These are phyloP conservation scores for Pisolithus albus DNA, from an alignment of 768 basidiomycete genomes.

Conservation along the genomic window DNA sequence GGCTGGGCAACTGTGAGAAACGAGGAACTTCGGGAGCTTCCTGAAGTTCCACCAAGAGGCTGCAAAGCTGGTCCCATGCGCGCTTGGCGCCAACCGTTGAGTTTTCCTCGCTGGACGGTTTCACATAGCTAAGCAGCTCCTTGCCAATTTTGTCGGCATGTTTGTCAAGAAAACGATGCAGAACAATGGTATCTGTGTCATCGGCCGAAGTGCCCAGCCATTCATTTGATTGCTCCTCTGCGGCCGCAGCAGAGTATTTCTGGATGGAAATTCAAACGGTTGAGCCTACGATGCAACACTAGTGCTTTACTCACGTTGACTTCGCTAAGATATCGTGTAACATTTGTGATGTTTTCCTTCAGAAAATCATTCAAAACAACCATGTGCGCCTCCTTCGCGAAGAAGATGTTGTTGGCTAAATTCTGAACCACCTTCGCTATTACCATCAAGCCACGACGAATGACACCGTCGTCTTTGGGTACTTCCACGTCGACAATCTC, in stretches of 20 bases:
- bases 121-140: slow-evolving; percentile 69
- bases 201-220: slow-evolving; percentile 75
- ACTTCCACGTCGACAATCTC: slow-evolving; percentile 79
- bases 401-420: slow-evolving; percentile 89
- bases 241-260: slow-evolving; percentile 38
- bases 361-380: slow-evolving; percentile 72
- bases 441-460: slow-evolving; percentile 75
- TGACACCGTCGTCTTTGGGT: slow-evolving; percentile 51
- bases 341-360: slow-evolving; percentile 57
- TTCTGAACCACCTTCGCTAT: slow-evolving; percentile 93
- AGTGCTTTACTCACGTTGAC: slow-evolving; percentile 46
- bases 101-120: slow-evolving; percentile 49
- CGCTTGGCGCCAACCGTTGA: slow-evolving; percentile 59
- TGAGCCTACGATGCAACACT: not conserved
- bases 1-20: slow-evolving; percentile 41
- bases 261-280: slow-evolving; percentile 9
- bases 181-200: slow-evolving; percentile 75
- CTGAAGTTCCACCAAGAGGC: slow-evolving; percentile 72
- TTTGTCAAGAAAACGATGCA: slow-evolving; percentile 79
- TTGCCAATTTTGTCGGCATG: slow-evolving; percentile 86
- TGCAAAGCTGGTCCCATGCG: slow-evolving; percentile 80
- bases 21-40: slow-evolving; percentile 61
- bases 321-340: slow-evolving; percentile 73
- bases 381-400: slow-evolving; percentile 89
- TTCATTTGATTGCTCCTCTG: slow-evolving; percentile 59